Base-by-base conservation (phyloP, 2,329 filamentous ascomycete genomes). In the Epichloe aotearoae region DNA sequence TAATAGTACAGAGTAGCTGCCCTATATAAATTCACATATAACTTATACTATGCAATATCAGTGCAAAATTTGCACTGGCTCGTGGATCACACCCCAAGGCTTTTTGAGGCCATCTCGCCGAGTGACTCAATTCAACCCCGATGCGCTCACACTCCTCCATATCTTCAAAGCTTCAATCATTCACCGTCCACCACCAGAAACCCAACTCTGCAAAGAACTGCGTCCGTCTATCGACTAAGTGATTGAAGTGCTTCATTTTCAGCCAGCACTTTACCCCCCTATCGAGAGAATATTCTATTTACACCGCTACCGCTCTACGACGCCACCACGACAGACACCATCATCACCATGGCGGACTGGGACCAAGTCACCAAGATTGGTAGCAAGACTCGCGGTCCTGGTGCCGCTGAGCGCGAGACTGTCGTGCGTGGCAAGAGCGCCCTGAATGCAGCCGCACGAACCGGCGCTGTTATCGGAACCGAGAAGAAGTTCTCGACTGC, bases 321-420 rank as follows among this genome's bases (percentile, higher is more conserved):
- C 51, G 55, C 54, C 56, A 43, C 51, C 51, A 49, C 47, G 14
- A 14, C 30, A 36, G 59, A 57, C 53, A 51, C 64, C 60, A 69
- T 60, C 59, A 78, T 80, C 82, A 82, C 63, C 49, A 81, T 85
- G 79, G 68, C 71, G 61, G 69, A 95, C 64, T 97, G 91, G 90
- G 86, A 95, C 62, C 70, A 73, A 59, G 82, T 86, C 61, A 95
- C 89, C 72, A 95, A 93, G 79, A 97, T 98, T 66, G 93, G 93
- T 64, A 88, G 82, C 80, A 91, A 86, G 72, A 79, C 79, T 64
- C 82, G 82, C 63, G 79, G 80, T 57, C 78, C 82, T 58, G 85
- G 83, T 60, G 77, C 70, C 52, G 69, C 67, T 50, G 73, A 80
- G 59, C 86, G 88, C 60, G 89, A 96, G 77, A 94, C 85, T 3